Percentiles rank a stretch among this genome's conserved stretches.
Evolutionary conservation across 352 stramenopile species (phyloP).

Genomic region (Globisporangium solare): DNA sequence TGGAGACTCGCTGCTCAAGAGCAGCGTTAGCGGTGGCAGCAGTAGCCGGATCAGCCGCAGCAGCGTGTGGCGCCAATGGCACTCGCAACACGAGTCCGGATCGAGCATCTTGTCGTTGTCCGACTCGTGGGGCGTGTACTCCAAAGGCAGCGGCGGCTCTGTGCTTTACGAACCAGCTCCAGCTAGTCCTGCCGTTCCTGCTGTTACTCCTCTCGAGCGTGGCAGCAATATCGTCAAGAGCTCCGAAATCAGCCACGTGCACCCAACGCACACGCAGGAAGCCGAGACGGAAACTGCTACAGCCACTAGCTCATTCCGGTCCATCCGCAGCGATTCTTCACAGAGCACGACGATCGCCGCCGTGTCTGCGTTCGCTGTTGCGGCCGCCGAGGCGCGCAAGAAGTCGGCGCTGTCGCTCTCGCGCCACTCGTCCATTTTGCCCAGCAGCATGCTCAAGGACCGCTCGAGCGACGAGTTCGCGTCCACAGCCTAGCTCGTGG

Average conservation of each 20-base stretch:
- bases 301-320: background rate
- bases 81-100: background rate
- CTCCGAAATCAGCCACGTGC: background rate
- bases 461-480: background rate
- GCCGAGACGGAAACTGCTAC: background rate
- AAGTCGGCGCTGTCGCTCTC: constrained; percentile 52
- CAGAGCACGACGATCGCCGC: constrained; percentile 28
- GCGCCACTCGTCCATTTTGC: constrained; percentile 30
- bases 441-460: constrained; percentile 12
- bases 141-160: constrained; percentile 14
- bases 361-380: constrained; percentile 46
- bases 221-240: background rate
- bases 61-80: background rate
- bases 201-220: too few relatives aligned
- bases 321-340: too few relatives aligned
- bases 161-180: constrained; percentile 9
- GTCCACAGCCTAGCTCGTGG: too few relatives aligned
- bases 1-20: background rate
- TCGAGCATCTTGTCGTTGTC: too few relatives aligned
- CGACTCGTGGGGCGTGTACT: background rate
- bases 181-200: too few relatives aligned
- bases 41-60: constrained; percentile 2
- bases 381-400: constrained; percentile 42
- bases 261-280: background rate
- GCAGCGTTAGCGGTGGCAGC: background rate